Conservation (phyloP, 805 yeast species). For the Lipomyces yamanashiensis region DNA sequence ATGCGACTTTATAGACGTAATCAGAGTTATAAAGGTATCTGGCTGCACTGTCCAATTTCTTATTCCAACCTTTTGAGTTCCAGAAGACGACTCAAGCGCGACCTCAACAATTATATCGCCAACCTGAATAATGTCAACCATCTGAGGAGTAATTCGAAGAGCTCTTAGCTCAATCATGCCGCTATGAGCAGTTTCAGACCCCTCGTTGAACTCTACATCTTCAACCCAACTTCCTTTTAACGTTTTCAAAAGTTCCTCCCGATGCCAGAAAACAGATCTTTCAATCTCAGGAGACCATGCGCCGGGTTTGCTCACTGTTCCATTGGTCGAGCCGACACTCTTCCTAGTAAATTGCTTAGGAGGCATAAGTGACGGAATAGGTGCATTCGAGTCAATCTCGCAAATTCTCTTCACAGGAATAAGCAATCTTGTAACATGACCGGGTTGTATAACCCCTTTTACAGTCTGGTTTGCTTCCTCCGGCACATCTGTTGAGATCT, state of each 20-base stretch:
- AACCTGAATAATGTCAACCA: slow-evolving; percentile 60
- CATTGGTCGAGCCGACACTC: not conserved
- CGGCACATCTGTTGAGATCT: slow-evolving; percentile 27
- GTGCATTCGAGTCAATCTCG: slow-evolving; percentile 16
- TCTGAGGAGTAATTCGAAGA: slow-evolving; percentile 62
- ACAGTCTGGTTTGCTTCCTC: slow-evolving; percentile 1
- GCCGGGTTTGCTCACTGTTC: not conserved
- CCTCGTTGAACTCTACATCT: slow-evolving; percentile 1
- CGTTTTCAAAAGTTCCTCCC: slow-evolving; percentile 63
- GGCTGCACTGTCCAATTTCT: slow-evolving; percentile 26
- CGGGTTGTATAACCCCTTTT: slow-evolving; percentile 48
- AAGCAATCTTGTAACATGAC: slow-evolving; percentile 62
- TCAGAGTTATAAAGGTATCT: slow-evolving; percentile 23
- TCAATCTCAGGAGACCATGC: slow-evolving; percentile 25
- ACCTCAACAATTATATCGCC: slow-evolving; percentile 52
- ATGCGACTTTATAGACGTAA: slow-evolving; percentile 6
- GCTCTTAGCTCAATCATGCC: slow-evolving; percentile 73
- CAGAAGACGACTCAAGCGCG: slow-evolving; percentile 3
- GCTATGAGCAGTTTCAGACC: not conserved
- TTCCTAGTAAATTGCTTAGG: slow-evolving; percentile 30
- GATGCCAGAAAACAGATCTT: slow-evolving; percentile 74
- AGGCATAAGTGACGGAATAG: slow-evolving; percentile 28
- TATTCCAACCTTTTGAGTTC: slow-evolving; percentile 16
- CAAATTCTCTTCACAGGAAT: slow-evolving; percentile 65
- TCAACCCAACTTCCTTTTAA: slow-evolving; percentile 69